A percentile compares a stretch with the other conserved stretches of the same genome.
Conservation (phyloP, 2,329 filamentous ascomycete species). For the Onygena corvina region DNA sequence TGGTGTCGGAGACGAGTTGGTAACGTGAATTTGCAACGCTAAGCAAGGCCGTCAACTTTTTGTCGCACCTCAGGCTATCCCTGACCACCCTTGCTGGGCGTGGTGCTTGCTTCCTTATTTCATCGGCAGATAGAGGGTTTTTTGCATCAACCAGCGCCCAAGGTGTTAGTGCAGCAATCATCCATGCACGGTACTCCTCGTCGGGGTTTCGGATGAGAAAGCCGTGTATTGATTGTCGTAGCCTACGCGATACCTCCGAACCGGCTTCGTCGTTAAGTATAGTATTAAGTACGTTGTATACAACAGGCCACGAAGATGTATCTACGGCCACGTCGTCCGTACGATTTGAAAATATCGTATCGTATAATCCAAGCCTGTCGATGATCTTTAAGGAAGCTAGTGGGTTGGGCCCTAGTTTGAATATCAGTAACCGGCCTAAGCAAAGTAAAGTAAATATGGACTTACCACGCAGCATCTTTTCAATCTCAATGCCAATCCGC, state of each 20-base stretch:
- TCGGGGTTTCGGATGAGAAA: slow-evolving; percentile 51
- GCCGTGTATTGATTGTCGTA: slow-evolving; percentile 22
- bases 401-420: slow-evolving; percentile 28
- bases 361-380: slow-evolving; percentile 28
- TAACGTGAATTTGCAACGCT: slow-evolving; percentile 52
- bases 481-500: slow-evolving; percentile 71
- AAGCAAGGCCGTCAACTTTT: slow-evolving; percentile 59
- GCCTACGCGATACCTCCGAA: slow-evolving; percentile 39
- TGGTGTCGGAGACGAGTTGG: slow-evolving; percentile 50
- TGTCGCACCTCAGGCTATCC: slow-evolving; percentile 69
- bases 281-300: slow-evolving; percentile 51
- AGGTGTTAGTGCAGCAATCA: slow-evolving; percentile 60
- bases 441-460: background rate
- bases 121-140: slow-evolving; percentile 27
- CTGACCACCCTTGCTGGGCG: slow-evolving; percentile 53
- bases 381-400: slow-evolving; percentile 29
- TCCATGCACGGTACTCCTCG: slow-evolving; percentile 62
- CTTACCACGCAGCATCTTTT: slow-evolving; percentile 75
- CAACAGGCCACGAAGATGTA: slow-evolving; percentile 47
- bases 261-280: slow-evolving; percentile 30
- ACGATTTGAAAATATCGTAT: slow-evolving; percentile 33
- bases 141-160: slow-evolving; percentile 48
- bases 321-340: slow-evolving; percentile 44
- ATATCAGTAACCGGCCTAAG: background rate
- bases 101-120: slow-evolving; percentile 43